Conservation (phyloP, 2,329 filamentous ascomycete species). For the Ciborinia camelliae region DNA sequence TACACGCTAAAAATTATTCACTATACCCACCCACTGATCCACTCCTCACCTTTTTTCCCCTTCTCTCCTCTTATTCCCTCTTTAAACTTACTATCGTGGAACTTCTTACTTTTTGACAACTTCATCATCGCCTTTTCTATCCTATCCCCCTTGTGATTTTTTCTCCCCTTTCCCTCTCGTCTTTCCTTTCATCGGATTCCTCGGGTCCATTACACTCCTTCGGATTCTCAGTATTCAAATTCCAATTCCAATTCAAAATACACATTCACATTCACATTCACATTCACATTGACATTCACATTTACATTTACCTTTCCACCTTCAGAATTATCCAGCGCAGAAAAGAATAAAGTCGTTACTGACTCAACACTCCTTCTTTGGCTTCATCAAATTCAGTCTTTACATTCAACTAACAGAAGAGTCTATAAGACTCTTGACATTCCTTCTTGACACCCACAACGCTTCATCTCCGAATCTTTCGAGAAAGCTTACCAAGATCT, state of each 20-base stretch:
- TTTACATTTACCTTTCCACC: neutral
- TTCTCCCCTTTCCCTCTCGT: conserved; percentile 35
- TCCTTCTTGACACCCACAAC: neutral
- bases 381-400: conserved; percentile 13
- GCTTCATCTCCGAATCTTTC: conserved; percentile 12
- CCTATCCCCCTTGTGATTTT: conserved; percentile 25
- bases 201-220: conserved; percentile 45
- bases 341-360: neutral
- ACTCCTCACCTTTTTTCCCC: neutral
- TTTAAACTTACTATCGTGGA: no score
- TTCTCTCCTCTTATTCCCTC: conserved; percentile 2
- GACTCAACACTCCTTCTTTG: conserved; percentile 6
- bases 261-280: neutral
- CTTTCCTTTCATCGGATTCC: conserved; percentile 40
- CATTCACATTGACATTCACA: conserved; percentile 11
- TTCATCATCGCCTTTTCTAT: conserved; percentile 17
- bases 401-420: conserved; percentile 20
- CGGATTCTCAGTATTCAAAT: conserved; percentile 29
- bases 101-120: conserved; percentile 15
- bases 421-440: conserved; percentile 11
- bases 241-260: no score
- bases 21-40: conserved; percentile 12
- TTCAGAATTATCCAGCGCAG: neutral
- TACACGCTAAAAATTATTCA: conserved; percentile 4
- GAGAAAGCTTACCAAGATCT: conserved; percentile 13